A percentile compares a stretch with the other conserved stretches of the same genome.
phyloP scores from a whole-genome alignment of 192 early-diverging fungal species.

The Umbelopsis sp. region DNA sequence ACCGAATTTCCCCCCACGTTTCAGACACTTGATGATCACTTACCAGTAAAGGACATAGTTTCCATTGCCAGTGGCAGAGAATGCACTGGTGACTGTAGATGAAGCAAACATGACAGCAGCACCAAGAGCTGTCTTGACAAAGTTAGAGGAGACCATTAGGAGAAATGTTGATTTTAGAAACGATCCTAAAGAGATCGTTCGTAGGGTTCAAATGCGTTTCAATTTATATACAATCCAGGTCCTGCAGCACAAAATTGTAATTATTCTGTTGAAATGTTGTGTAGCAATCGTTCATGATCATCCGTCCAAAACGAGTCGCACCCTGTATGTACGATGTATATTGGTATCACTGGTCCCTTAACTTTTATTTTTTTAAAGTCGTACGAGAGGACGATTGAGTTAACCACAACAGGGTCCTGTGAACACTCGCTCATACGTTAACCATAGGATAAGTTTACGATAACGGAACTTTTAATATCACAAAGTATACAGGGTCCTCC shows the following conservation, averaged over 20 bases:
- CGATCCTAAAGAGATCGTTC: not conserved
- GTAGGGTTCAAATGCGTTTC: not conserved
- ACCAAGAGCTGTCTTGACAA: not conserved
- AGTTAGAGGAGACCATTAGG: constrained; percentile 4
- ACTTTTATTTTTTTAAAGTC: not conserved
- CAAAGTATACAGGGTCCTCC: constrained; percentile 13
- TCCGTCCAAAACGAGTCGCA: not conserved
- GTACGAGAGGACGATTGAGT: not conserved
- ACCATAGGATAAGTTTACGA: not conserved
- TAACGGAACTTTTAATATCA: too few species aligned
- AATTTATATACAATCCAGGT: not conserved
- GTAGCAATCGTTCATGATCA: not conserved
- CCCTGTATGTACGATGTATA: not conserved
- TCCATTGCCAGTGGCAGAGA: constrained; percentile 11
- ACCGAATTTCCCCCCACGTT: not conserved
- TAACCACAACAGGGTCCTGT: constrained; percentile 13
- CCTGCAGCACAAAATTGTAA: not conserved
- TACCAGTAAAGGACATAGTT: constrained; percentile 19
- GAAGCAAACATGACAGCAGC: constrained; percentile 7
- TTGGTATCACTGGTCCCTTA: constrained; percentile 5
- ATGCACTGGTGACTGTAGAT: not conserved
- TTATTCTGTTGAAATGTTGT: not conserved
- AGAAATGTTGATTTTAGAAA: not conserved
- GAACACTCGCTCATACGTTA: not conserved
- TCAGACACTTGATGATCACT: not conserved